Evolutionary conservation across 768 basidiomycete genomes (phyloP), one percentile per base, ranked within the genome.

Genomic region (Basidioascus undulatus): DNA sequence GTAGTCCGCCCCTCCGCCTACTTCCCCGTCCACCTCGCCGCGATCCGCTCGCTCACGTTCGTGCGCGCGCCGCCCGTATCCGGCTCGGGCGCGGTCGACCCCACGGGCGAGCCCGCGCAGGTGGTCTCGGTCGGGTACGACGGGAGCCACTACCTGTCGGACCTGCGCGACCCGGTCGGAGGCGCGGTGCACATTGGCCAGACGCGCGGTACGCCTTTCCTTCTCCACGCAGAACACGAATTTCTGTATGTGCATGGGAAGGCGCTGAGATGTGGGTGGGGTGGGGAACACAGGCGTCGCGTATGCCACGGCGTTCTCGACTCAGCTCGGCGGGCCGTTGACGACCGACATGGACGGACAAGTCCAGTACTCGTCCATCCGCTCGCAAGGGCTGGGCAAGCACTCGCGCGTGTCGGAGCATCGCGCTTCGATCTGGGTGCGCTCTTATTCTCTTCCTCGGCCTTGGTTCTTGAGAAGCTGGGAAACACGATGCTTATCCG

Each of bases 101-200:
- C 61, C 1, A 62, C 67, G 25, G 63, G 61, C 33, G 68, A 80
- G 51, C 80, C 83, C 0, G 74, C 70, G 0, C 64, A 80, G 20
- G 67, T 87, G 40, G 69, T 71, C 6, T 76, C 73, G 47, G 76
- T 73, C 0, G 79, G 80, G 0, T 78, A 79, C 46, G 82, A 89
- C 47, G 84, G 83, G 2, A 62, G 71, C 42, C 69, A 74, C 34
- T 70, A 71, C 46, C 53, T 83, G 51, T 74, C 72, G 0, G 86
- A 92, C 52, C 68, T 83, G 31, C 65, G 79, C 3, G 76, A 82
- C 12, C 66, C 31, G 7, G 32, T 16, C n/a, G n/a, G n/a, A n/a
- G n/a, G 13, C 11, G 16, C 35, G 15, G 28, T 27, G 3, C 27
- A 35, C 19, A 32, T 37, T 25, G 12, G 31, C 19, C 36, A 43